Evolutionary conservation across 305 asterid genomes (phyloP), one percentile per base, ranked within the genome.

Genomic region (Fraxinus angustifolia): DNA sequence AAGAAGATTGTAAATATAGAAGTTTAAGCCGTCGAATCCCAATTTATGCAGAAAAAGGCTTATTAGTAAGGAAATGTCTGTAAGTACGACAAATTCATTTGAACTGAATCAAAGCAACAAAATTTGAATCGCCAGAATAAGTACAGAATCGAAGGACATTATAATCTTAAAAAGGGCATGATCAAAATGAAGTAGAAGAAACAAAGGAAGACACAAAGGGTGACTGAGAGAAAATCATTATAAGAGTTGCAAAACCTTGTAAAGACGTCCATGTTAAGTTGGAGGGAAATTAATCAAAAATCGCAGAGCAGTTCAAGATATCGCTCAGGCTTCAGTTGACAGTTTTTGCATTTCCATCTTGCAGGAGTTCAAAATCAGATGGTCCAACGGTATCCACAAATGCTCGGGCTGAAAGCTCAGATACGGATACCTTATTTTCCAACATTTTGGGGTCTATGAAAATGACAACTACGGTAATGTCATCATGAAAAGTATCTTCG

Each of bases 401-500:
- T 83, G 93, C 96, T 80, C 91, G 85, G 3, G 92, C 82, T 0
- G 97, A 90, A 21, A 88, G 53, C 36, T 79, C 90, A 80, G 93
- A 87, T 10, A 76, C 79, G 23, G 82, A 12, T 33, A 62, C 80
- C 33, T 77, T 84, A 65, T 73, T 86, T 12, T 86, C 87, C 85
- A 82, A 60, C 89, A 83, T 80, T 73, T 88, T 88, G 0, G 85
- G 89, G 87, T 92, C 97, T 30, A 95, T 30, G 86, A 90, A 95
- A 85, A 91, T 19, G 85, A 95, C 95, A 5, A 91, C 89, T 8
- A 92, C 86, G 11, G 97, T 89, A 17, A 95, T 93, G 68, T 95
- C 99, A 73, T 33, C 35, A 35, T 95, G 35, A n/a, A 70, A 86
- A 83, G 16, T 33, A 78, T 85, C 99, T 89, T 33, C 35, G 35